A percentile compares a stretch with the other conserved stretches of the same genome.
Evolutionary conservation across 768 basidiomycete species (phyloP).

Genomic region (Amanita pseudoporphyria): DNA sequence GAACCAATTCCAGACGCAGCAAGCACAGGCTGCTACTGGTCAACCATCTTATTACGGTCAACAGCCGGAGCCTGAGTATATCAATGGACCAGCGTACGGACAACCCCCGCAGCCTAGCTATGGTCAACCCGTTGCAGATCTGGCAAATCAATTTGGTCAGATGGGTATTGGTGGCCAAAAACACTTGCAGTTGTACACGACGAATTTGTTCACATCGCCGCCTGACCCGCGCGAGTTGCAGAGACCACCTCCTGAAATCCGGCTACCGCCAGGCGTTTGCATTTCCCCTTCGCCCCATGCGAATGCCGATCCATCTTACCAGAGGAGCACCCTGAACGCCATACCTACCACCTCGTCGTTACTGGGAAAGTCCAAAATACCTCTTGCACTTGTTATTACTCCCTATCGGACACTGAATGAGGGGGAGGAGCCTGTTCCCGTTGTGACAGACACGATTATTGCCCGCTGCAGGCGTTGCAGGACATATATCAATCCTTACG

Average conservation of each 20-base stretch:
- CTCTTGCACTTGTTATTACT: conserved; percentile 80
- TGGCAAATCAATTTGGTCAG: conserved; percentile 80
- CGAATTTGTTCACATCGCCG: conserved; percentile 88
- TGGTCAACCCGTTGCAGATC: conserved; percentile 46
- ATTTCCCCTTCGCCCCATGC: conserved; percentile 70
- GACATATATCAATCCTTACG: conserved; percentile 96
- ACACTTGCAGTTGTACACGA: conserved; percentile 70
- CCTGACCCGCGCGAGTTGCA: conserved; percentile 84
- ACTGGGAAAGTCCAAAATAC: conserved; percentile 83
- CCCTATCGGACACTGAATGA: conserved; percentile 83
- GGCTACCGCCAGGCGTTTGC: conserved; percentile 77
- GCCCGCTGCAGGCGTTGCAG: conserved; percentile 94
- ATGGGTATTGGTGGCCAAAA: conserved; percentile 82
- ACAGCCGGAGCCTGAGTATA: conserved; percentile 37
- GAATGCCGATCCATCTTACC: conserved; percentile 86
- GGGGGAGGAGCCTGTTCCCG: conserved; percentile 78
- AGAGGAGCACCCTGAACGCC: conserved; percentile 86
- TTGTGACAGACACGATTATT: conserved; percentile 89
- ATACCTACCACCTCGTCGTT: conserved; percentile 86
- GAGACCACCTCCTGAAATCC: conserved; percentile 80
- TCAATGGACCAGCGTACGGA: conserved; percentile 29
- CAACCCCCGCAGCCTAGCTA: conserved; percentile 29
- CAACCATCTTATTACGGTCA: conserved; percentile 34
- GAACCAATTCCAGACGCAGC: conserved; percentile 58
- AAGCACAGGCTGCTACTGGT: conserved; percentile 31